Conservation (phyloP, 208 protist genomes). For the Wallacemonas sp. region DNA sequence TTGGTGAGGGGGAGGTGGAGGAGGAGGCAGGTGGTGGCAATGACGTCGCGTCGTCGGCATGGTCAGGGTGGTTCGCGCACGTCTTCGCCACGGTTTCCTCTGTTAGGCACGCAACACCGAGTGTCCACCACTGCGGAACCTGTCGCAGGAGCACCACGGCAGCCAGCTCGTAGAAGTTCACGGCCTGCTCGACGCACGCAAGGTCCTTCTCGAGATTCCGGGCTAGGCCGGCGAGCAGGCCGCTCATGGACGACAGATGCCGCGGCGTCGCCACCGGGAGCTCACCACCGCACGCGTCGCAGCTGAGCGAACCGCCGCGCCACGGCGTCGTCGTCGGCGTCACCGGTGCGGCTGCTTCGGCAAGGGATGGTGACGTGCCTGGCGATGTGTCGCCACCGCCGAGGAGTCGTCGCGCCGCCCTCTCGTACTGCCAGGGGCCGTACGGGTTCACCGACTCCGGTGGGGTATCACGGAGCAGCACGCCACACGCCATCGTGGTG, state of each 20-base stretch:
- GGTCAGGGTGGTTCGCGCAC: no score
- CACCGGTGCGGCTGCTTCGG: no score
- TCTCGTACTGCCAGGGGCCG: constrained; percentile 3
- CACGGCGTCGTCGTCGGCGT: no score
- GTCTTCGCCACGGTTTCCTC: neutral
- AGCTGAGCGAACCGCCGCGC: neutral
- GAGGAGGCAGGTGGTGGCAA: neutral
- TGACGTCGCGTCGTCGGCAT: no score
- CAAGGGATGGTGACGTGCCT: no score
- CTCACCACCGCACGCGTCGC: neutral
- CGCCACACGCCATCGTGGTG: constrained; percentile 10
- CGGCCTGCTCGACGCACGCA: constrained; percentile 8
- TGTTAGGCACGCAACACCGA: neutral
- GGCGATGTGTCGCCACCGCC: neutral
- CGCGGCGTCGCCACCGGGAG: neutral
- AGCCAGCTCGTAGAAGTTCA: constrained; percentile 21
- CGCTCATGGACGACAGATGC: neutral
- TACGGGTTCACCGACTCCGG: neutral
- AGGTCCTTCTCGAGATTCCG: constrained; percentile 4
- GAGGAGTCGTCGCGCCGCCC: neutral
- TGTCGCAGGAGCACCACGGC: constrained; percentile 9
- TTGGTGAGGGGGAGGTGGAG: neutral
- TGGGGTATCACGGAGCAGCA: constrained; percentile 2
- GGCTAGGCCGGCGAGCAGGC: constrained; percentile 3
- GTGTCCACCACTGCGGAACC: neutral